Evolutionary conservation across 148 eudicot genomes (phyloP).

Genomic region (Cornus kousa): DNA sequence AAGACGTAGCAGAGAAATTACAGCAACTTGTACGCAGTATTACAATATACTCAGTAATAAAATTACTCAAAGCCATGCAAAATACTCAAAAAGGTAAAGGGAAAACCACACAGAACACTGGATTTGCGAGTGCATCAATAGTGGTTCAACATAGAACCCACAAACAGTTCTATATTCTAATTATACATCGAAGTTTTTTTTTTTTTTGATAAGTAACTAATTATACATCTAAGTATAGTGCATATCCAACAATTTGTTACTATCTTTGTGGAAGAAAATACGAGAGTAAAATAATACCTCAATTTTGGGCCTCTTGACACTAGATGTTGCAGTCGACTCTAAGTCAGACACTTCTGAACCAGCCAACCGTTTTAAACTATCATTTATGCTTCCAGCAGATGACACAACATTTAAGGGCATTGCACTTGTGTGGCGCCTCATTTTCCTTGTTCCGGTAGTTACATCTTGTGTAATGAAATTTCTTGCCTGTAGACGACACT

Average conservation of each 20-base stretch:
- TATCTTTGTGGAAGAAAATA: slow-evolving; percentile 1
- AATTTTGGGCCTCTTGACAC: slow-evolving; percentile 55
- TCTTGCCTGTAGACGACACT: slow-evolving; percentile 90
- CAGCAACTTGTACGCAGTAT: too few relatives aligned
- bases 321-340: slow-evolving; percentile 85
- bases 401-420: slow-evolving; percentile 79
- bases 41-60: background rate
- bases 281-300: slow-evolving; percentile 56
- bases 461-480: slow-evolving; percentile 78
- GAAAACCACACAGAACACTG: background rate
- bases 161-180: background rate
- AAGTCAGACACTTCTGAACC: slow-evolving; percentile 65
- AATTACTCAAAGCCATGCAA: background rate
- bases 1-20: background rate
- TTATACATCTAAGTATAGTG: background rate
- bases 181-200: background rate
- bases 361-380: slow-evolving; percentile 53
- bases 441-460: slow-evolving; percentile 67
- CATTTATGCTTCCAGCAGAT: slow-evolving; percentile 70
- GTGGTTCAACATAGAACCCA: background rate
- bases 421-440: slow-evolving; percentile 82
- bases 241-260: background rate
- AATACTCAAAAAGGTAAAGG: background rate
- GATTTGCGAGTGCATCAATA: background rate
- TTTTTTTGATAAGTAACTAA: too few relatives aligned